Evolutionary conservation across 106 monocot genomes (phyloP).

Genomic region (Phalaenopsis equestris): DNA sequence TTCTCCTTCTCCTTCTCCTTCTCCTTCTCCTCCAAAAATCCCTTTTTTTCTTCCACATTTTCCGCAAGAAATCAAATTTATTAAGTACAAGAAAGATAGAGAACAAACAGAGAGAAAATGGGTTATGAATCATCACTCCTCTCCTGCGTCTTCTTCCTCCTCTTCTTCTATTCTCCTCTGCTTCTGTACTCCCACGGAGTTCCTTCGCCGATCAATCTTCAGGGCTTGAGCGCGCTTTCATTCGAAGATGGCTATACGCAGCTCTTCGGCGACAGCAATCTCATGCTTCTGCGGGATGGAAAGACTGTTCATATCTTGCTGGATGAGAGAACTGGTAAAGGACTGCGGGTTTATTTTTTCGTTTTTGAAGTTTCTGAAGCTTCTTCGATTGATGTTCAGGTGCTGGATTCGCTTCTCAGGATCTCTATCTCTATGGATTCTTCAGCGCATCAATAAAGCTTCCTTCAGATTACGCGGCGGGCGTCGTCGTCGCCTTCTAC

Average conservation of each 20-base stretch:
- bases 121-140: not conserved
- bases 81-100: not conserved
- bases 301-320: conserved; percentile 46
- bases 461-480: conserved; percentile 76
- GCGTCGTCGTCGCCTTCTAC: conserved; percentile 91
- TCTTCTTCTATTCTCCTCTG: not conserved
- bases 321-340: conserved; percentile 37
- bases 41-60: not conserved
- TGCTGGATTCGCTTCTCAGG: conserved; percentile 76
- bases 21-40: not conserved
- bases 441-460: conserved; percentile 92
- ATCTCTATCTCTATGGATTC: conserved; percentile 68
- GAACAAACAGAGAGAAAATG: not conserved
- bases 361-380: not conserved
- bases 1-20: not conserved
- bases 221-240: conserved; percentile 12
- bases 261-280: conserved; percentile 54
- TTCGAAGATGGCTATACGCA: conserved; percentile 60
- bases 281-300: conserved; percentile 35
- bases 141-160: conserved; percentile 3
- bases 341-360: not conserved
- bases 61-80: not conserved
- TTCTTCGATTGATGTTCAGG: conserved; percentile 25
- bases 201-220: conserved; percentile 5
- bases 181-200: not conserved